Evolutionary conservation across 805 yeast genomes (phyloP).

Genomic region (Candida glaebosa): DNA sequence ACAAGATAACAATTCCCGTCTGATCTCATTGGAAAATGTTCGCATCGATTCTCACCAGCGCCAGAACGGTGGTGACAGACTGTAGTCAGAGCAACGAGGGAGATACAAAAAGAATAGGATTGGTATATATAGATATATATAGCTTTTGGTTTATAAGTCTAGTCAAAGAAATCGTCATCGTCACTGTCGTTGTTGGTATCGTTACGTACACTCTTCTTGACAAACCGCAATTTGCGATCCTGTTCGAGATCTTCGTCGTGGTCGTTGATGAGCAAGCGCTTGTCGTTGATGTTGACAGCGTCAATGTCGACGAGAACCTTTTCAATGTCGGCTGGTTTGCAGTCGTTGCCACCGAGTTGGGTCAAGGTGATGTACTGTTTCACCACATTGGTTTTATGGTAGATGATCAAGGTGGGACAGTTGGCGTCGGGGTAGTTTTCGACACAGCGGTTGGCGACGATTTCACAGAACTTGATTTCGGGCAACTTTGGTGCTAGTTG

Average conservation of each 20-base stretch:
- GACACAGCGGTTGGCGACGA: conserved; percentile 85
- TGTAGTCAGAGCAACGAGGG: too few relatives aligned
- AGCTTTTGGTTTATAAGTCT: background rate
- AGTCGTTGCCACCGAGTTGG: conserved; percentile 80
- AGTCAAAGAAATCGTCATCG: conserved; percentile 25
- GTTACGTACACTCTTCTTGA: conserved; percentile 53
- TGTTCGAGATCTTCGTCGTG: conserved; percentile 56
- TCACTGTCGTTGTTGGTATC: conserved; percentile 23
- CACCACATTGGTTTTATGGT: conserved; percentile 71
- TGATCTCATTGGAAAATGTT: too few relatives aligned
- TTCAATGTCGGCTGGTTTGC: conserved; percentile 69
- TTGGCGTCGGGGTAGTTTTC: conserved; percentile 88
- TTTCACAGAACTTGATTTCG: conserved; percentile 88
- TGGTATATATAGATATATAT: too few relatives aligned
- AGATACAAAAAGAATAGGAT: too few relatives aligned
- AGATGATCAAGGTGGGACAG: conserved; percentile 87
- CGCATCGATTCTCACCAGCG: too few relatives aligned
- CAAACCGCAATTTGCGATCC: conserved; percentile 49
- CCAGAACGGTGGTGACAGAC: too few relatives aligned
- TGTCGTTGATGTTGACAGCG: conserved; percentile 65
- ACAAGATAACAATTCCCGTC: too few relatives aligned
- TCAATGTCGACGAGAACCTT: conserved; percentile 61
- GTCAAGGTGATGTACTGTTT: conserved; percentile 80
- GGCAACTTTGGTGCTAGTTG: conserved; percentile 63
- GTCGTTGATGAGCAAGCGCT: conserved; percentile 58